Evolutionary conservation across 2,329 filamentous ascomycete genomes (phyloP).

Genomic region (Pyricularia pennisetigena): DNA sequence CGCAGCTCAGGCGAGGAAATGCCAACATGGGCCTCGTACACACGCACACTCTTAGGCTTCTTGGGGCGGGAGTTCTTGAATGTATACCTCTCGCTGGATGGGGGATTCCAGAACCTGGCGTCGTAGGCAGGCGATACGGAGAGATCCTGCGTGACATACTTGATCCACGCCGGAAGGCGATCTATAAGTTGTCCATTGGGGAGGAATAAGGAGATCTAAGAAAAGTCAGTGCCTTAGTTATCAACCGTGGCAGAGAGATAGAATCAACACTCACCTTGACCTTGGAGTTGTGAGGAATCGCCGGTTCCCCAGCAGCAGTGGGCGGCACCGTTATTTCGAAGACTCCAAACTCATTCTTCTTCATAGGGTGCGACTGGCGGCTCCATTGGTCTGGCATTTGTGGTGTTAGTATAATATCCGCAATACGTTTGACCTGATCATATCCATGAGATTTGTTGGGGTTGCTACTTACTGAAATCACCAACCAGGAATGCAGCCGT

Average conservation of each 20-base stretch:
- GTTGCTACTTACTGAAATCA: slow-evolving; percentile 67
- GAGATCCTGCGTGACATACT: slow-evolving; percentile 89
- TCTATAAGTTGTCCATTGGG: slow-evolving; percentile 75
- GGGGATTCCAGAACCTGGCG: slow-evolving; percentile 94
- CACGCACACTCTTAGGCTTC: slow-evolving; percentile 77
- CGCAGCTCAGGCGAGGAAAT: slow-evolving; percentile 86
- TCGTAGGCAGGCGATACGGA: slow-evolving; percentile 87
- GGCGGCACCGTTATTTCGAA: slow-evolving; percentile 76
- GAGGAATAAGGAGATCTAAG: slow-evolving; percentile 71
- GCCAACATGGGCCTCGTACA: slow-evolving; percentile 98
- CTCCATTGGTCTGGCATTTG: slow-evolving; percentile 67
- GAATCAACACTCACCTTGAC: slow-evolving; percentile 59
- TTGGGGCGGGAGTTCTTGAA: slow-evolving; percentile 78
- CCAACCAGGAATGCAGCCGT: slow-evolving; percentile 77
- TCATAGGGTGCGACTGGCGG: slow-evolving; percentile 75
- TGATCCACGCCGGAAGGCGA: slow-evolving; percentile 93
- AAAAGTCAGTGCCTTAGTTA: neutral
- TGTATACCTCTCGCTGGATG: slow-evolving; percentile 61
- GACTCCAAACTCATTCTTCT: slow-evolving; percentile 72
- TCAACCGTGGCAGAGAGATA: neutral
- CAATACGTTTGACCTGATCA: neutral
- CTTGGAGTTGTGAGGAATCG: slow-evolving; percentile 89
- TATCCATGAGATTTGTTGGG: neutral
- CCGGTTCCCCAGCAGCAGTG: slow-evolving; percentile 56
- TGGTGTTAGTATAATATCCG: neutral